Base-by-base conservation (phyloP, 495 filamentous ascomycete species). In the Rhizodiscina lignyota region DNA sequence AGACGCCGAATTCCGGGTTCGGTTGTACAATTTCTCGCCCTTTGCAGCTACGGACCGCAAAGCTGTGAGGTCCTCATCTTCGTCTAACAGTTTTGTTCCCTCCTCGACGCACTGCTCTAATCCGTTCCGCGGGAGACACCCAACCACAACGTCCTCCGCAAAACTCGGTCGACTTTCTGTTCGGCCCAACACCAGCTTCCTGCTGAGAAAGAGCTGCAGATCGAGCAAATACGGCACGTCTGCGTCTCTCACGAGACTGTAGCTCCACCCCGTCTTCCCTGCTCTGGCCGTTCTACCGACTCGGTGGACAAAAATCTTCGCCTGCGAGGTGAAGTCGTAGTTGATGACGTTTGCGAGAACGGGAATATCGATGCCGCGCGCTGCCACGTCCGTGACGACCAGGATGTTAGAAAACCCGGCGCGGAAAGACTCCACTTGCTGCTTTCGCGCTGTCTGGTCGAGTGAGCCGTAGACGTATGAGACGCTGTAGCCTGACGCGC, bases 301-400 rank as follows among this genome's bases (percentile, higher is more conserved):
- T 47, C 89, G 78, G 55, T 99, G 89, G 39, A 99, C 77, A 45
- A 87, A 96, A 13, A 96, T 73, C 55, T 99, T 99, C 18, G 89
- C 85, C 47, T 96, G 87, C 4, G 87, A 77, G 2, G 89, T 89
- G 49, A 99, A 96, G 43, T 96, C 84, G 62, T 91, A 99, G 62
- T 99, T 96, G 60, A 99, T 89, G 34, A 96, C 89, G 50, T 99
- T 94, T 27, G 83, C 85, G 8, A 99, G 72, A 21, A 92, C 64
- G 0, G 89, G 89, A 42, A 96, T 93, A 74, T 99, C 89, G 40
- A 99, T 91, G 67, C 89, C 89, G 62, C 89, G 68, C 8, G 89
- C 89, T 10, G 91, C 89, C 21, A 99, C 85, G 54, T 99, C 89
- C 4, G 89, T 99, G 21, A 94, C 86, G n/a, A 97, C 83, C 1